Percentiles rank a stretch among this genome's conserved stretches.
phyloP scores from a whole-genome alignment of 2,329 filamentous ascomycete genomes.

The Sporothrix variecibatus region DNA sequence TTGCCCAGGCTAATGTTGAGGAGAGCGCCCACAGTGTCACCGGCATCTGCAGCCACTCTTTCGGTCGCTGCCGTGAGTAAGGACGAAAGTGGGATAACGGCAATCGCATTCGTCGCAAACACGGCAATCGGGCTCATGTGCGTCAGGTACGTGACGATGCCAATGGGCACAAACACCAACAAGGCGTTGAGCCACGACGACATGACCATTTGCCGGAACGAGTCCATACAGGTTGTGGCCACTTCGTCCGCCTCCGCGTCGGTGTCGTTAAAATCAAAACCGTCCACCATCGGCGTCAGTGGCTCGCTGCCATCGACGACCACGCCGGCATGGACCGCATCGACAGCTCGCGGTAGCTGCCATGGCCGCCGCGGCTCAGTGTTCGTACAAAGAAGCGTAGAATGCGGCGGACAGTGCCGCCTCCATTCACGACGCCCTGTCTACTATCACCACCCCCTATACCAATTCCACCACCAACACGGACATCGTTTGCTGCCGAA shows the following conservation, averaged over 20 bases:
- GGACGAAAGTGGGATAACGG: conserved; percentile 73
- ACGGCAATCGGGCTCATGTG: conserved; percentile 61
- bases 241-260: background rate
- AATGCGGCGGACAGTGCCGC: conserved; percentile 11
- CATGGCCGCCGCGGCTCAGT: conserved; percentile 1
- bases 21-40: conserved; percentile 29
- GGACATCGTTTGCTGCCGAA: conserved; percentile 1
- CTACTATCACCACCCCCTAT: background rate
- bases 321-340: background rate
- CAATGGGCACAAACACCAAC: conserved; percentile 77
- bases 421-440: background rate
- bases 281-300: background rate
- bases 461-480: background rate
- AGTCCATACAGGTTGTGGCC: conserved; percentile 10
- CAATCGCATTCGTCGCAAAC: conserved; percentile 73
- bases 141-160: conserved; percentile 62
- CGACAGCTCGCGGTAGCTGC: conserved; percentile 16
- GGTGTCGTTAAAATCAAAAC: background rate
- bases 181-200: conserved; percentile 78
- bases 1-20: conserved; percentile 65
- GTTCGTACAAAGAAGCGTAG: conserved; percentile 17
- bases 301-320: background rate
- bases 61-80: conserved; percentile 74
- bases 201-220: conserved; percentile 53
- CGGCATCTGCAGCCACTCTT: conserved; percentile 6